Base-by-base conservation (phyloP, 306 rosid genomes). In the Astragalus membranaceus region DNA sequence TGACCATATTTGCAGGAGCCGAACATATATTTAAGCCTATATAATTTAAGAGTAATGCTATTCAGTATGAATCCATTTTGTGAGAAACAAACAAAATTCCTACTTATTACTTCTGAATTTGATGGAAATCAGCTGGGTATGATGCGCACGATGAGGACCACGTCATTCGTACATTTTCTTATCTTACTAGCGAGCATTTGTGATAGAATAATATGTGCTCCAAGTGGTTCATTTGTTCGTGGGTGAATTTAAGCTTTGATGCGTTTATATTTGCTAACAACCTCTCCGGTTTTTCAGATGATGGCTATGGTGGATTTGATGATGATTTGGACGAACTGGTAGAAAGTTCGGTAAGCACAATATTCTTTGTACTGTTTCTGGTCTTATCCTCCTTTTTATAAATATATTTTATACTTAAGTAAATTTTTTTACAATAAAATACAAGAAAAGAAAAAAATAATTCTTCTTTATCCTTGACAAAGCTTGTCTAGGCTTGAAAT, bases 241-340 rank as follows among this genome's bases (percentile, higher is more conserved):
- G 42, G 60, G 10, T 16, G 52, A 60, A 56, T 49, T 36, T 16
- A 32, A 48, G 35, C 6, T 63, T 14, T 69, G 74, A 57, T 32
- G 50, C 26, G 57, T 35, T 58, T 74, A 43, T 60, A 75, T 73
- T 61, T 60, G 51, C 78, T 29, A 44, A 79, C 58, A 35, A 46
- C 43, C 59, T 75, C 37, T 32, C 37, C 53, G 56, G 84, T 63
- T 69, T 78, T 82, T 74, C 81, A 86, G 92, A 72, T 75, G 73
- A 81, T 65, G 75, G 52, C 4, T 61, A 65, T 64, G 85, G 72
- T 7, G 85, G 5, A 78, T 58, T 80, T 50, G 89, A 83, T 62
- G 84, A 72, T 65, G 86, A 85, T 78, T 84, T 84, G 53, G 85
- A 86, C 85, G 78, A 81, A 64, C 65, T 83, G 71, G 78, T 79